phyloP scores from a whole-genome alignment of 2,329 filamentous ascomycete genomes.

The Teratosphaeria epicoccoides region DNA sequence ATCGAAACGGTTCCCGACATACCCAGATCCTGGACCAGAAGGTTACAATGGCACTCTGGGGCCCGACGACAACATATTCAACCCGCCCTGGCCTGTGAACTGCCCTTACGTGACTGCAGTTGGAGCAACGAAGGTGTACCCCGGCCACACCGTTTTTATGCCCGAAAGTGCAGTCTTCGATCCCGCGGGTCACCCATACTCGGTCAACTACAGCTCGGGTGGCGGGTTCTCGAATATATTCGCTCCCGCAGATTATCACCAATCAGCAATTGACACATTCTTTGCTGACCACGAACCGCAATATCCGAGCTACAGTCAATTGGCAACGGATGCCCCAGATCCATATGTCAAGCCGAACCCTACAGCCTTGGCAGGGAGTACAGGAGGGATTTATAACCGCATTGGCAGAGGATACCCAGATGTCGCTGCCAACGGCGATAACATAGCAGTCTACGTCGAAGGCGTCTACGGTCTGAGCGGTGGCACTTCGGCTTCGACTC shows the following conservation, averaged over 20 bases:
- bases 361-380: constrained; percentile 6
- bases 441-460: constrained; percentile 28
- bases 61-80: constrained; percentile 11
- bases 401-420: constrained; percentile 18
- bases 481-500: constrained; percentile 14
- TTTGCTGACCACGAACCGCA: constrained; percentile 17
- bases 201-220: constrained; percentile 15
- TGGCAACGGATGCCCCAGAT: constrained; percentile 2
- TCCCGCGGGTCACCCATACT: constrained; percentile 2
- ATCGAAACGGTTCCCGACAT: constrained; percentile 28
- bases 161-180: constrained; percentile 11
- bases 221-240: constrained; percentile 30
- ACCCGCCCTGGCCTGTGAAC: constrained; percentile 6
- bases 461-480: constrained; percentile 23
- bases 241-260: constrained; percentile 27
- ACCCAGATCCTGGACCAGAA: constrained; percentile 26
- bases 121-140: constrained; percentile 34
- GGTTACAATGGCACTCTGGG: constrained; percentile 14
- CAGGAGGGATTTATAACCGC: constrained; percentile 16
- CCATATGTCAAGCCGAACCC: constrained; percentile 3
- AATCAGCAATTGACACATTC: constrained; percentile 28
- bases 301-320: constrained; percentile 17
- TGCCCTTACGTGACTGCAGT: constrained; percentile 31
- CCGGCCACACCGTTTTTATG: constrained; percentile 3
- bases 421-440: constrained; percentile 26